A percentile compares a stretch with the other conserved stretches of the same genome.
These are phyloP conservation scores for Nannochloris sp. DNA, from an alignment of 139 green algal species.

Conservation along the genomic window DNA sequence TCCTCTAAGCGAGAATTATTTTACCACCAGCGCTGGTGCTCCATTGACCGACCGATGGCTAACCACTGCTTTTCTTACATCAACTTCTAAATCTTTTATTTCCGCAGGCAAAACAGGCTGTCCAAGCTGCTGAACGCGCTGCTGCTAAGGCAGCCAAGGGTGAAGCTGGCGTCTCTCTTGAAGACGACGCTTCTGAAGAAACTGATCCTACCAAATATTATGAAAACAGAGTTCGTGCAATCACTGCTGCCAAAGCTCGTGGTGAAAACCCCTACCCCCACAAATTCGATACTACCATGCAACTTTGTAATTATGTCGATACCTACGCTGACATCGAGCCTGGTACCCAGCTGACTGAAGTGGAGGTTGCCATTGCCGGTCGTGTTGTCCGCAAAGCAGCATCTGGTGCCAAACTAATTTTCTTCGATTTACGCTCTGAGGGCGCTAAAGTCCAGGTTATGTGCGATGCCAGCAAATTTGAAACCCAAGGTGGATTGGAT, in stretches of 20 bases:
- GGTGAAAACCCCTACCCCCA: slow-evolving; percentile 96
- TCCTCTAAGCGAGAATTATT: not conserved
- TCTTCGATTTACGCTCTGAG: slow-evolving; percentile 91
- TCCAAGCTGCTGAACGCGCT: slow-evolving; percentile 34
- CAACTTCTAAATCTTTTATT: not conserved
- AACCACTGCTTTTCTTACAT: not conserved
- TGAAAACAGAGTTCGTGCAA: slow-evolving; percentile 68
- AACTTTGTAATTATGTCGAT: slow-evolving; percentile 79
- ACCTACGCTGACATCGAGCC: slow-evolving; percentile 65
- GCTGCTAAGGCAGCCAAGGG: slow-evolving; percentile 41
- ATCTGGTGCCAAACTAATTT: slow-evolving; percentile 88
- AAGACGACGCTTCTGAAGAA: slow-evolving; percentile 68
- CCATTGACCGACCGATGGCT: not conserved
- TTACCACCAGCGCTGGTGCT: not conserved
- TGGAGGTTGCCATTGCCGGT: slow-evolving; percentile 53
- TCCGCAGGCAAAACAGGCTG: slow-evolving; percentile 63
- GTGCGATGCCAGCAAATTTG: slow-evolving; percentile 61
- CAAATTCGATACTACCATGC: slow-evolving; percentile 82
- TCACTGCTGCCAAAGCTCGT: slow-evolving; percentile 65
- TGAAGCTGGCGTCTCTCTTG: slow-evolving; percentile 27
- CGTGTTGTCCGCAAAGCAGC: slow-evolving; percentile 80
- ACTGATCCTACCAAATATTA: slow-evolving; percentile 79
- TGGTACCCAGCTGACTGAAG: slow-evolving; percentile 46
- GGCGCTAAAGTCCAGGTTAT: slow-evolving; percentile 93
- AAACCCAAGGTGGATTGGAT: slow-evolving; percentile 31